These are phyloP conservation scores for Metschnikowia gruessii DNA, from an alignment of 805 yeast genomes.

Conservation along the genomic window DNA sequence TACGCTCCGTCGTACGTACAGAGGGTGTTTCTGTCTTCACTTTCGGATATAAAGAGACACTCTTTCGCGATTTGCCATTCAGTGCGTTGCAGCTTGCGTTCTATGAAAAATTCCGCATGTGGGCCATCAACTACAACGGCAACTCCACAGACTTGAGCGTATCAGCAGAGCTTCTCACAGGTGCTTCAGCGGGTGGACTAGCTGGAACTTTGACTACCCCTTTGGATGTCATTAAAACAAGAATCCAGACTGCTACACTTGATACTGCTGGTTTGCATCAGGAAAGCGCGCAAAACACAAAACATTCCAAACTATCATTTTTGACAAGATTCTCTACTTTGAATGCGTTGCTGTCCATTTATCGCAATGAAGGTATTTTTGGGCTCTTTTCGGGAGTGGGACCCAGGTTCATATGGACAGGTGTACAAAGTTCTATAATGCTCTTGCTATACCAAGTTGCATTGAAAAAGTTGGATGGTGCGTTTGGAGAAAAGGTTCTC, in stretches of 20 bases:
- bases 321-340: constrained; percentile 27
- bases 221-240: constrained; percentile 84
- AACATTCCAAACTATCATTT: constrained; percentile 3
- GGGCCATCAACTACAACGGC: constrained; percentile 45
- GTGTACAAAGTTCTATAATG: constrained; percentile 93
- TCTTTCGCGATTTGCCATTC: constrained; percentile 90
- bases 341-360: constrained; percentile 43
- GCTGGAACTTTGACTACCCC: constrained; percentile 92
- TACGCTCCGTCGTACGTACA: constrained; percentile 52
- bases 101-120: constrained; percentile 75
- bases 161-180: constrained; percentile 69
- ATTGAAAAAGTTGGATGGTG: constrained; percentile 49
- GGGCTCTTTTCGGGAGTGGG: constrained; percentile 95
- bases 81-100: constrained; percentile 95
- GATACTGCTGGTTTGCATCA: constrained; percentile 16
- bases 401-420: constrained; percentile 95
- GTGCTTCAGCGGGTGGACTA: constrained; percentile 94
- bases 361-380: constrained; percentile 66
- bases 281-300: constrained; percentile 1
- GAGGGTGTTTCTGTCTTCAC: constrained; percentile 81
- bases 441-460: constrained; percentile 79
- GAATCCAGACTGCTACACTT: constrained; percentile 83
- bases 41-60: constrained; percentile 92
- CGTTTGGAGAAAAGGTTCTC: constrained; percentile 10
- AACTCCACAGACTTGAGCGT: constrained; percentile 48